A percentile compares a stretch with the other conserved stretches of the same genome.
Conservation (phyloP, 139 green algal species). For the Dunaliella sp. region DNA sequence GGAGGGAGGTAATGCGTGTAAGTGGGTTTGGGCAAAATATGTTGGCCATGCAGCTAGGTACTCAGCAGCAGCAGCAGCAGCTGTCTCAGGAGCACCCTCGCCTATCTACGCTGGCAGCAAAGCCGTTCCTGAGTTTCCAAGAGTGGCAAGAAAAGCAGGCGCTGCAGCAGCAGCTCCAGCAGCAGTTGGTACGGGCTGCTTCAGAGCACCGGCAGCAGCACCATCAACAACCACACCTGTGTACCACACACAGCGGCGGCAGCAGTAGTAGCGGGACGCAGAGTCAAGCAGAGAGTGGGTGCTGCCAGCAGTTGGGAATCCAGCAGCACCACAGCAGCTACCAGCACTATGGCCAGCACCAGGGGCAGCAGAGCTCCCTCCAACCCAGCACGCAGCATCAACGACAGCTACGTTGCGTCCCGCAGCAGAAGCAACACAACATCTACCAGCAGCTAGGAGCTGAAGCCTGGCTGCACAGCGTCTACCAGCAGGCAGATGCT, state of each 20-base stretch:
- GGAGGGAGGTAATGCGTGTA: neutral
- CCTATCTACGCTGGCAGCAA: neutral
- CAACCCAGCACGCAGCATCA: too few relatives aligned
- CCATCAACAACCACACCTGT: too few relatives aligned
- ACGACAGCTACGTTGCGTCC: neutral
- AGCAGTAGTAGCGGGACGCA: too few relatives aligned
- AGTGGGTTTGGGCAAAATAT: neutral
- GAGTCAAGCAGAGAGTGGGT: too few relatives aligned
- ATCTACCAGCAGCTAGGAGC: neutral
- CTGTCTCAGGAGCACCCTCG: neutral
- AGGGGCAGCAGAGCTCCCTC: too few relatives aligned
- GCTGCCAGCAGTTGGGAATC: too few relatives aligned
- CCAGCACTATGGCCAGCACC: too few relatives aligned
- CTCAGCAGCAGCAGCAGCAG: neutral
- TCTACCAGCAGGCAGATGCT: neutral
- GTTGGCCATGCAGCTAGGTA: neutral
- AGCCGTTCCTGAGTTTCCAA: neutral
- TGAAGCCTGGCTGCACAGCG: neutral
- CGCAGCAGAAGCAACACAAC: neutral
- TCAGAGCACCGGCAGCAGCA: too few relatives aligned
- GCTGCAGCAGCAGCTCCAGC: neutral
- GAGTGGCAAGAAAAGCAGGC: neutral
- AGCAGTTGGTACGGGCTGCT: too few relatives aligned
- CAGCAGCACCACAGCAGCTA: too few relatives aligned
- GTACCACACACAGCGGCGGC: too few relatives aligned